A percentile compares a stretch with the other conserved stretches of the same genome.
phyloP scores from a whole-genome alignment of 176 grass and related monocot species.

The bread wheat (Triticum aestivum) region DNA sequence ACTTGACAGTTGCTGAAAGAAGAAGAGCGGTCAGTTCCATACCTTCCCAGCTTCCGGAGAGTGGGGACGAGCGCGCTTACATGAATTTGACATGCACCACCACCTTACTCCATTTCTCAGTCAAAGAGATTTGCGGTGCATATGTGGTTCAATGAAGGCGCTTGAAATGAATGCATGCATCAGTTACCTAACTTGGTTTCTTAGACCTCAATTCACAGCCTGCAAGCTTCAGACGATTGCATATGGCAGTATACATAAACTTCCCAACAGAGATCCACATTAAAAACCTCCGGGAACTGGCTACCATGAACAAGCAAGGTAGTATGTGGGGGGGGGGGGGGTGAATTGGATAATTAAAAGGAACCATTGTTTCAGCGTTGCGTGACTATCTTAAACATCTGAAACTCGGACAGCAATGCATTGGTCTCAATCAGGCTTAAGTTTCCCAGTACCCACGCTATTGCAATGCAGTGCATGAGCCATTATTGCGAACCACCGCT shows the following conservation, averaged over 20 bases:
- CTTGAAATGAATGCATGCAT: neutral
- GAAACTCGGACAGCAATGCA: neutral
- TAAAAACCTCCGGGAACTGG: no score
- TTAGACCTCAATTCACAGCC: neutral
- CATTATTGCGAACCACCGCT: neutral
- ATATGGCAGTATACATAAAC: no score
- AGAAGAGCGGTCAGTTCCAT: neutral
- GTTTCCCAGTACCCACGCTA: no score
- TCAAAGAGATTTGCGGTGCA: neutral
- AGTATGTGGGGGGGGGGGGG: neutral
- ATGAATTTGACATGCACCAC: neutral
- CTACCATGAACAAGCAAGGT: neutral
- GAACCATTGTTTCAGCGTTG: neutral
- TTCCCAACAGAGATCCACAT: no score
- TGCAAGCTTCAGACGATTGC: neutral
- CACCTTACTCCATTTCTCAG: neutral
- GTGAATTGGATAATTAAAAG: no score
- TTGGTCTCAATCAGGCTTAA: neutral
- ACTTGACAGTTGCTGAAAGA: neutral
- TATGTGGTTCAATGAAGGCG: neutral
- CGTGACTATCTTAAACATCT: neutral
- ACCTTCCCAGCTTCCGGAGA: no score
- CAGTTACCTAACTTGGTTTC: neutral
- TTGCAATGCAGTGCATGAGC: no score
- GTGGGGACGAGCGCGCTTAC: no score